Percentiles rank a stretch among this genome's conserved stretches.
phyloP scores from a whole-genome alignment of 208 protist genomes.

The Phytomonas sp. region DNA sequence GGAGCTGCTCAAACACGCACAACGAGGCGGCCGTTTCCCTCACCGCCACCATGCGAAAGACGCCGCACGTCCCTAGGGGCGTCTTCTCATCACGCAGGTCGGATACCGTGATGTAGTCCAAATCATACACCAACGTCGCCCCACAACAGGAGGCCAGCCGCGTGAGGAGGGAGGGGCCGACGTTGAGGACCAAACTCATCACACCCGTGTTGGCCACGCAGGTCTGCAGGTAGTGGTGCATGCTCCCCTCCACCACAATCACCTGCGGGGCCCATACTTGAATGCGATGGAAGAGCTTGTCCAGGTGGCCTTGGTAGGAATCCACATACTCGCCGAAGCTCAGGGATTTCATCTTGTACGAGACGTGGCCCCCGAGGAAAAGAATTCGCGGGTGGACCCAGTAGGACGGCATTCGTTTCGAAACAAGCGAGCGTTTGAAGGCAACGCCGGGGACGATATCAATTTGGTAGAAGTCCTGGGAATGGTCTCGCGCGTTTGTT shows the following conservation, averaged over 20 bases:
- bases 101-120: constrained; percentile 48
- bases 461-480: background rate
- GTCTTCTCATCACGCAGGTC: constrained; percentile 27
- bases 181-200: constrained; percentile 52
- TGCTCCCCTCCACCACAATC: constrained; percentile 60
- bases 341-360: constrained; percentile 23
- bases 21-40: constrained; percentile 16
- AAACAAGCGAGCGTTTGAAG: constrained; percentile 13
- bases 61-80: constrained; percentile 32
- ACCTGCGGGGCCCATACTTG: constrained; percentile 44
- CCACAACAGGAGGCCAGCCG: constrained; percentile 38
- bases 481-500: background rate
- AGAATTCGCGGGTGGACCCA: constrained; percentile 44
- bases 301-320: constrained; percentile 49
- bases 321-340: constrained; percentile 48
- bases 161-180: constrained; percentile 25
- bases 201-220: constrained; percentile 28
- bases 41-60: constrained; percentile 32
- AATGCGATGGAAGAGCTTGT: constrained; percentile 70
- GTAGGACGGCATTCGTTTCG: constrained; percentile 18
- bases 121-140: constrained; percentile 41
- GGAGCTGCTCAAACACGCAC: constrained; percentile 11
- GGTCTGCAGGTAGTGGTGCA: constrained; percentile 72
- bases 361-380: constrained; percentile 50
- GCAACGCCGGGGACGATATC: background rate